Conservation (phyloP, 495 filamentous ascomycete genomes). For the Aspergillus ellipticus region DNA sequence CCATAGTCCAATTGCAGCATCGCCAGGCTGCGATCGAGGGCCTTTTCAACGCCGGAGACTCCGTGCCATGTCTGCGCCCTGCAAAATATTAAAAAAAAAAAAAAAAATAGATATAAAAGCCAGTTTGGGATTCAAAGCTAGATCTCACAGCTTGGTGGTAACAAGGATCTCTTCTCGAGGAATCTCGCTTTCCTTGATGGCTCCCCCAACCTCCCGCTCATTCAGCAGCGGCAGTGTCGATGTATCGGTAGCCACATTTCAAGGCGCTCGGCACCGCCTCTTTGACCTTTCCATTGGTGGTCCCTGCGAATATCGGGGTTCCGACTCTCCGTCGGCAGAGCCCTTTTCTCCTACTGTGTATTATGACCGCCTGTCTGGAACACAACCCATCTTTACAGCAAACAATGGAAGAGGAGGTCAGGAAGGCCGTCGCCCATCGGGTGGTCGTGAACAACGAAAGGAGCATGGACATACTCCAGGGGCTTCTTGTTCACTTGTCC, state of each 20-base stretch:
- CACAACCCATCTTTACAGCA: neutral
- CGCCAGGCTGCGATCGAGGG: neutral
- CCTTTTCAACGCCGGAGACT: neutral
- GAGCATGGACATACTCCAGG: conserved; percentile 11
- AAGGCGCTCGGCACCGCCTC: no score
- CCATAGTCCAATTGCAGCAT: neutral
- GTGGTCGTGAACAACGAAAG: neutral
- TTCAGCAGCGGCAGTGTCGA: no score
- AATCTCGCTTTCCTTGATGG: no score
- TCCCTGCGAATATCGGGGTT: neutral
- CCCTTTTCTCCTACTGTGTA: conserved; percentile 7
- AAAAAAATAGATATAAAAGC: no score
- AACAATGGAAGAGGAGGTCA: neutral
- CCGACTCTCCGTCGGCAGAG: neutral
- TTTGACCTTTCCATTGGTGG: no score
- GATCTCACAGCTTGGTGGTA: no score
- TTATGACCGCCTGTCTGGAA: neutral
- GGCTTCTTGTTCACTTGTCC: conserved; percentile 12
- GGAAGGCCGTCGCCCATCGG: neutral
- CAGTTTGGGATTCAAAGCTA: no score
- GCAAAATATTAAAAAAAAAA: no score
- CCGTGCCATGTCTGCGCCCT: no score
- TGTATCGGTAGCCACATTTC: no score
- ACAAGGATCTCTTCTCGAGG: no score
- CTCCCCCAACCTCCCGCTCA: no score